Conservation (phyloP, 257 asterid species). For the Fraxinus quadrangulata region DNA sequence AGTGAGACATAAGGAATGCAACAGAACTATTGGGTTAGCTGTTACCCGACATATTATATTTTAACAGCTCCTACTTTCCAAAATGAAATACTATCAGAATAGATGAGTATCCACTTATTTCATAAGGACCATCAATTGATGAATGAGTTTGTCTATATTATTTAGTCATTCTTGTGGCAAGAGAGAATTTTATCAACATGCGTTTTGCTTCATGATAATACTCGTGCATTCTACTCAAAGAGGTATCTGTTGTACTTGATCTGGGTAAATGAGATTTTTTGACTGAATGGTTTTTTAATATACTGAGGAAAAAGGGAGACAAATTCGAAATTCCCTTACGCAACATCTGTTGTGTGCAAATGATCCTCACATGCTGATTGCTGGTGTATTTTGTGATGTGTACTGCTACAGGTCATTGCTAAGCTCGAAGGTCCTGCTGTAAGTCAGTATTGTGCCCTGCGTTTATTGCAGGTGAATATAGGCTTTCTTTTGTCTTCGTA, state of each 20-base stretch:
- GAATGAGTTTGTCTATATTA: not conserved
- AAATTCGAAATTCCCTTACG: slow-evolving; percentile 6
- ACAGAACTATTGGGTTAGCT: slow-evolving; percentile 9
- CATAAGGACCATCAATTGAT: not conserved
- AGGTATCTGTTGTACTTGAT: slow-evolving; percentile 19
- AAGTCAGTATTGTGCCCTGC: slow-evolving; percentile 94
- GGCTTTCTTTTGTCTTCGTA: slow-evolving; percentile 23
- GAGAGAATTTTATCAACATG: not conserved
- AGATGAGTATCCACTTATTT: slow-evolving; percentile 11
- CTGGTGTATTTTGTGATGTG: slow-evolving; percentile 27
- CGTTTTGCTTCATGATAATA: slow-evolving; percentile 7
- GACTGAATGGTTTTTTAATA: slow-evolving; percentile 5
- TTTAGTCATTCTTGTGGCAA: not conserved
- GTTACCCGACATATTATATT: slow-evolving; percentile 1
- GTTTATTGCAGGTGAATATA: slow-evolving; percentile 79
- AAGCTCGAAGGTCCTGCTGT: slow-evolving; percentile 99
- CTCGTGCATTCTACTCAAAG: not conserved
- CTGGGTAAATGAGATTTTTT: slow-evolving; percentile 9
- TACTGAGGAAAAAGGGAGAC: slow-evolving; percentile 4
- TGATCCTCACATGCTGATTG: slow-evolving; percentile 31
- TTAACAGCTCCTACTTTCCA: not conserved
- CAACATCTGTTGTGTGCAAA: slow-evolving; percentile 24
- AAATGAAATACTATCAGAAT: slow-evolving; percentile 9
- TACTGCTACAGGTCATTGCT: slow-evolving; percentile 84
- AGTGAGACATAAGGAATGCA: slow-evolving; percentile 3